Evolutionary conservation across 306 rosid genomes (phyloP).

Genomic region (Castanea crenata): DNA sequence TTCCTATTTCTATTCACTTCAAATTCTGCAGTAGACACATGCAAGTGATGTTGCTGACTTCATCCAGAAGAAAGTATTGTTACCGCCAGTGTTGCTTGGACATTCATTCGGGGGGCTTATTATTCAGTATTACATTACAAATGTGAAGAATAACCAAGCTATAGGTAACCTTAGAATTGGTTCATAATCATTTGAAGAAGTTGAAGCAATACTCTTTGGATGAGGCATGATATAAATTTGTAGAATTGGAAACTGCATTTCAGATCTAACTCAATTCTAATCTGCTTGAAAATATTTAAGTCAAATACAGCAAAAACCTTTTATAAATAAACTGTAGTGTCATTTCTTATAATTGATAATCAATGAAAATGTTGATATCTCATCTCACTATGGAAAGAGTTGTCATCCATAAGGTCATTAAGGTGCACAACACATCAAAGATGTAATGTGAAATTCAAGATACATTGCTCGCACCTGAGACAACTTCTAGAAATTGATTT

Average conservation of each 20-base stretch:
- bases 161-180: constrained; percentile 43
- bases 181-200: neutral
- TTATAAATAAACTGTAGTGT: neutral
- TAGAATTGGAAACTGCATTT: neutral
- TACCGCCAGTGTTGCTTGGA: constrained; percentile 79
- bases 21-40: constrained; percentile 76
- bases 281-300: neutral
- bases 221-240: neutral
- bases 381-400: neutral
- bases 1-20: constrained; percentile 29
- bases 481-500: no score
- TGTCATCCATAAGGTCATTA: no score
- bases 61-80: constrained; percentile 36
- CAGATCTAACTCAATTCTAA: constrained; percentile 4
- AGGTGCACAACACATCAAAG: no score
- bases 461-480: no score
- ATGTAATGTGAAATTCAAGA: no score
- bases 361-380: neutral
- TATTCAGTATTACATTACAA: constrained; percentile 70
- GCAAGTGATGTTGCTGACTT: constrained; percentile 82
- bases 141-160: constrained; percentile 32
- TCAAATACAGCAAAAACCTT: neutral
- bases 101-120: constrained; percentile 94
- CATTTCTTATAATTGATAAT: neutral
- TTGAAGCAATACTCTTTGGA: neutral